Evolutionary conservation across 768 basidiomycete species (phyloP), one percentile per base, ranked within the genome.

Genomic region (Calocybe cyanea): DNA sequence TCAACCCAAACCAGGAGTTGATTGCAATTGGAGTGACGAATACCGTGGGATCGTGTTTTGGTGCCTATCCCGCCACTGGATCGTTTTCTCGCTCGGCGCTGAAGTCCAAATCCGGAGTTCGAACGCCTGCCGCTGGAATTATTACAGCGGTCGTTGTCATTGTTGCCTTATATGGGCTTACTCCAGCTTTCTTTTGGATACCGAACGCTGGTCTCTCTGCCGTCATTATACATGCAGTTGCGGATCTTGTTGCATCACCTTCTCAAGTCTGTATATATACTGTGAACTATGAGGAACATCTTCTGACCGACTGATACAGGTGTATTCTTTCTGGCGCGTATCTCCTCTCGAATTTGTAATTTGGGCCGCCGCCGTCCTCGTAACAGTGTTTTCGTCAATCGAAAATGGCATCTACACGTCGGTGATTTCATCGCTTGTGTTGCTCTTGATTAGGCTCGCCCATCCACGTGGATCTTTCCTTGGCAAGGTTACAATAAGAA

Each of bases 21-120:
- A 88, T 97, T 55, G 93, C 95, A 33, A 97, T 99, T 54, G 95
- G 95, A n/a, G 91, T 98, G 15, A 88, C 92, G 14, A 95, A 95
- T 64, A 89, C 89, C 1, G 59, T 96, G 51, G 95, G 95, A 2
- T 86, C 90, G 13, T 71, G 88, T 54, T 97, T 99, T 64, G 78
- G 73, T 37, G 95, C 93, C 0, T 98, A 96, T 63, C 94, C 96
- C 7, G 91, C 95, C 0, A 99, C 96, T 10, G 96, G 96, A 1
- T 97, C 94, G 1, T 99, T 99, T 78, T 96, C 94, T 31, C 88
- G 96, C n/a, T 89, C 93, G 2, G 96, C 96, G 2, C 72, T 99
- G 60, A 93, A 96, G 67, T 83, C 89, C 23, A 97, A 95, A 65
- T 94, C 91, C 0, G 96, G 96, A 38, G 95, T 98, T n/a, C 81